Conservation (phyloP, 768 basidiomycete species). For the Tricholoma terreum region DNA sequence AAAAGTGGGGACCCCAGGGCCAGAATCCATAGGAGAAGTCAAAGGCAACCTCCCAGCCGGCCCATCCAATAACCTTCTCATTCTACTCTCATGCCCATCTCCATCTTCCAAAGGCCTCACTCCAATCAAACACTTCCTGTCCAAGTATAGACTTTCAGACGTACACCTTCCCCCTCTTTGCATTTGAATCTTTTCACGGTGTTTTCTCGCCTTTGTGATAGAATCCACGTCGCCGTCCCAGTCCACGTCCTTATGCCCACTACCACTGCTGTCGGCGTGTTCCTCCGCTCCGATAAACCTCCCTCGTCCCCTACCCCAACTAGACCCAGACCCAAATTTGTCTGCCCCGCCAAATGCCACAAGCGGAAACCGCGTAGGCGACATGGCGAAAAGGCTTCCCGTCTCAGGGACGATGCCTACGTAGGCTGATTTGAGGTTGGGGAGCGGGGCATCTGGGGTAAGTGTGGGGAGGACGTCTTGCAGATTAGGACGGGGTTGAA, state of each 20-base stretch:
- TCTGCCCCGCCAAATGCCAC: conserved; percentile 59
- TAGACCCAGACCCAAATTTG: neutral
- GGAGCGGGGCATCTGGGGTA: conserved; percentile 33
- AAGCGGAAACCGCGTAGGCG: conserved; percentile 75
- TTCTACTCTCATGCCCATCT: conserved; percentile 41
- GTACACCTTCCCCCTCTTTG: neutral
- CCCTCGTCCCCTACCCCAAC: conserved; percentile 1
- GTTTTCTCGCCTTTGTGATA: conserved; percentile 41
- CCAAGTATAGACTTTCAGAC: conserved; percentile 16
- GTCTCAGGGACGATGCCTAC: conserved; percentile 75
- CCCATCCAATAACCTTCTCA: conserved; percentile 58
- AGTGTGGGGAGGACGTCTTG: conserved; percentile 69
- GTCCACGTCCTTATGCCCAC: conserved; percentile 21
- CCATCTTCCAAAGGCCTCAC: conserved; percentile 52
- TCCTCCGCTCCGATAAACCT: conserved; percentile 24
- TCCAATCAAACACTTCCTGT: conserved; percentile 63
- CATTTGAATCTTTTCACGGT: conserved; percentile 16
- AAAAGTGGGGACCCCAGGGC: too few species aligned
- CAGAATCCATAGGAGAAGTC: too few species aligned
- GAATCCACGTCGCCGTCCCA: conserved; percentile 41
- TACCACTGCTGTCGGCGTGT: conserved; percentile 10
- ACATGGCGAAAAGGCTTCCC: conserved; percentile 82
- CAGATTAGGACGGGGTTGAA: conserved; percentile 80
- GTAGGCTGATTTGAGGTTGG: conserved; percentile 66
- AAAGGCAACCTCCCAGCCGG: conserved; percentile 30